A percentile compares a stretch with the other conserved stretches of the same genome.
These are phyloP conservation scores for Trametes cubensis DNA, from an alignment of 768 basidiomycete species.

Conservation along the genomic window DNA sequence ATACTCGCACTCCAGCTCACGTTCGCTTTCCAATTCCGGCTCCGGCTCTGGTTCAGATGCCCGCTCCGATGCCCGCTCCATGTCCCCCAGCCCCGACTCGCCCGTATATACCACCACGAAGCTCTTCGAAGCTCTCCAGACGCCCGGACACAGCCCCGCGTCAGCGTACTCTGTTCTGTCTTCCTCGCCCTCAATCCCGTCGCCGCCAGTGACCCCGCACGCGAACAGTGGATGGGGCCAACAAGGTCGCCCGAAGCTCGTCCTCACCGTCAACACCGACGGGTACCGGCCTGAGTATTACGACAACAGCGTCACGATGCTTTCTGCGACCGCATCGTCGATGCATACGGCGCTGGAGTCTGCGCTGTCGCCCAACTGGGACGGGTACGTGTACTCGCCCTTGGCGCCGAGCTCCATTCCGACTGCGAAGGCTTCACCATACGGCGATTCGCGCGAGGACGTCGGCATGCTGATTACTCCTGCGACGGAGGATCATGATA, in stretches of 20 bases:
- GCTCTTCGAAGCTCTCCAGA: constrained; percentile 31
- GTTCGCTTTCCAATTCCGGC: not conserved
- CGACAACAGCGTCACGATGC: constrained; percentile 48
- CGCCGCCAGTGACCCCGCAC: constrained; percentile 63
- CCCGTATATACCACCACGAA: constrained; percentile 33
- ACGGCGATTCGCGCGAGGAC: constrained; percentile 20
- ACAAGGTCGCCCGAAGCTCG: constrained; percentile 25
- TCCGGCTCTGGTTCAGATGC: constrained; percentile 1
- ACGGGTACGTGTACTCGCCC: constrained; percentile 36
- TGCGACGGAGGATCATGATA: constrained; percentile 27
- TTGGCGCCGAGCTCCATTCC: constrained; percentile 26
- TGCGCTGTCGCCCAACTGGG: constrained; percentile 53
- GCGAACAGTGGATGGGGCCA: constrained; percentile 21
- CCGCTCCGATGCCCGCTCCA: constrained; percentile 18
- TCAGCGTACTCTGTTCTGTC: constrained; percentile 52
- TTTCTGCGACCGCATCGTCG: constrained; percentile 52
- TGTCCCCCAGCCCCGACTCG: constrained; percentile 26
- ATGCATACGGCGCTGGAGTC: constrained; percentile 78
- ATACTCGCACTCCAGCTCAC: constrained; percentile 18
- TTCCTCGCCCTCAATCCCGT: constrained; percentile 45
- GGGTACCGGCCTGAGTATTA: constrained; percentile 49
- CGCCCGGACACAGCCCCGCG: constrained; percentile 34
- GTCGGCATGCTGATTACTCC: constrained; percentile 29
- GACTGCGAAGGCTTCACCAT: constrained; percentile 28
- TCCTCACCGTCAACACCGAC: constrained; percentile 63